phyloP scores from a whole-genome alignment of 441 rosid genomes.

The Pelargonium citronellum region DNA sequence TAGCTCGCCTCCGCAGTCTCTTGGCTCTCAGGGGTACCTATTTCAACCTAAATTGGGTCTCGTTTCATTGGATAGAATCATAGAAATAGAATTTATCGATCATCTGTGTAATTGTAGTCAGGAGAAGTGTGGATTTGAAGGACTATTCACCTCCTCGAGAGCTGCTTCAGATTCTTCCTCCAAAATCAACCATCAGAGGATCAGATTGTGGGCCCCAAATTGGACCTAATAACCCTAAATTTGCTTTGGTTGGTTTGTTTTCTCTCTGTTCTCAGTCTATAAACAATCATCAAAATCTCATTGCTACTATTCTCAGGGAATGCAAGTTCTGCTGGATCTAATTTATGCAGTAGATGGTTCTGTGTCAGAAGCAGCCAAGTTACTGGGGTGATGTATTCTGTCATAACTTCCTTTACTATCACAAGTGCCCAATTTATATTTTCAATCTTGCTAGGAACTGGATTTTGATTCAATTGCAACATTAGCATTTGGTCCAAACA shows the following conservation, averaged over 20 bases:
- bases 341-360: constrained; percentile 72
- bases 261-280: not conserved
- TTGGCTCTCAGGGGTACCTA: constrained; percentile 65
- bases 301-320: constrained; percentile 44
- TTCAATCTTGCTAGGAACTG: not conserved
- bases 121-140: constrained; percentile 50
- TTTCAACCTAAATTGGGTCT: not conserved
- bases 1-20: constrained; percentile 65
- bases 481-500: not conserved
- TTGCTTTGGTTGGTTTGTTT: constrained; percentile 41
- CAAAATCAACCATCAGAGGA: constrained; percentile 56
- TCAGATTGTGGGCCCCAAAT: constrained; percentile 66
- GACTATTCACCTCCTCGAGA: constrained; percentile 59
- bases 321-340: constrained; percentile 82
- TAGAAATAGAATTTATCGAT: not conserved
- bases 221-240: constrained; percentile 89
- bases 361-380: constrained; percentile 65
- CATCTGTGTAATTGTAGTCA: constrained; percentile 34
- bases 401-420: not conserved
- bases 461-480: not conserved
- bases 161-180: constrained; percentile 86
- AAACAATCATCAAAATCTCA: too few relatives aligned
- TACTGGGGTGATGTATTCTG: constrained; percentile 41
- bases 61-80: not conserved
- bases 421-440: not conserved